These are phyloP conservation scores for Truncatella angustata DNA, from an alignment of 2,329 filamentous ascomycete genomes.

Conservation along the genomic window DNA sequence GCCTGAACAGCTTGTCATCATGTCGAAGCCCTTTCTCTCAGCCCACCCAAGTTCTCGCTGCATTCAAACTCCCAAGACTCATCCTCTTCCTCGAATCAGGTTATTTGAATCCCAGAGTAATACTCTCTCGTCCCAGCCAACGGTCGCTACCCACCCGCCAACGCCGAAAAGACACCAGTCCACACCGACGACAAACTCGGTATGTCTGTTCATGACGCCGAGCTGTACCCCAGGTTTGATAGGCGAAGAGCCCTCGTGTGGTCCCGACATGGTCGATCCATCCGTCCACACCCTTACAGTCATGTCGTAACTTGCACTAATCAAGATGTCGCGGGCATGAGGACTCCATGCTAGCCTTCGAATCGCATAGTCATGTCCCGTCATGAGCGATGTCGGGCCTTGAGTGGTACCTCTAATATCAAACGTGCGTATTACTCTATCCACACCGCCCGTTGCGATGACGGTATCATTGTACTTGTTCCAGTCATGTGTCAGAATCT, in stretches of 20 bases:
- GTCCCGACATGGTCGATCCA: constrained; percentile 41
- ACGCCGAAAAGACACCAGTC: constrained; percentile 98
- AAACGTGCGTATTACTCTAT: constrained; percentile 83
- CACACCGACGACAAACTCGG: constrained; percentile 92
- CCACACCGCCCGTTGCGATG: constrained; percentile 85
- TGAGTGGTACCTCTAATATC: constrained; percentile 76
- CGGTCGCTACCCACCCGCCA: constrained; percentile 93
- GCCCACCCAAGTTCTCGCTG: too few relatives aligned
- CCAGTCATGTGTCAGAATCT: constrained; percentile 96
- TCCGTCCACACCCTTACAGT: constrained; percentile 93
- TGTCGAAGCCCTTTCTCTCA: too few relatives aligned
- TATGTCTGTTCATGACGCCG: constrained; percentile 87
- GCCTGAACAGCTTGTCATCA: too few relatives aligned
- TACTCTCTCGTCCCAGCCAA: constrained; percentile 90
- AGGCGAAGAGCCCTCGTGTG: constrained; percentile 25
- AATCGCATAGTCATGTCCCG: constrained; percentile 89
- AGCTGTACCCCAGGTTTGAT: constrained; percentile 65
- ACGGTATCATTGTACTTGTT: constrained; percentile 92
- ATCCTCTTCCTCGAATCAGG: constrained; percentile 1
- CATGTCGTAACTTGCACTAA: constrained; percentile 97
- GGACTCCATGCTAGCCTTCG: constrained; percentile 87
- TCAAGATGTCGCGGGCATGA: constrained; percentile 82
- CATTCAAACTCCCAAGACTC: too few relatives aligned
- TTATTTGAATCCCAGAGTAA: constrained; percentile 82
- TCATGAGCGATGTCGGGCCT: constrained; percentile 71